These are phyloP conservation scores for Pseudoscleropodium purum DNA, from an alignment of 225 moss, liverwort and hornwort species.

Conservation along the genomic window DNA sequence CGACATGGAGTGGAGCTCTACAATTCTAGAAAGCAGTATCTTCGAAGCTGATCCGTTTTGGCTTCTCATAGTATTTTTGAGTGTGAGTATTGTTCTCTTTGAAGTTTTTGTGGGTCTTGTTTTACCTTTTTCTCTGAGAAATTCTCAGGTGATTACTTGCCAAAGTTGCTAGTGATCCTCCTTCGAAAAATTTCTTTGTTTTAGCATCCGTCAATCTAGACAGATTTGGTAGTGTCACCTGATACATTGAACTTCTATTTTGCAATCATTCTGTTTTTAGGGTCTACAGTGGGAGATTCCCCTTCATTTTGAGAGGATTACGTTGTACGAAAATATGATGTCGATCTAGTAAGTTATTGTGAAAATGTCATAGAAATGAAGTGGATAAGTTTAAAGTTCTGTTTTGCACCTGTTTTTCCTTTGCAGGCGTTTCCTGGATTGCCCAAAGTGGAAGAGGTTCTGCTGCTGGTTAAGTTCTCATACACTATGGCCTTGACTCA, in stretches of 20 bases:
- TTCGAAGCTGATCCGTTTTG: conserved; percentile 78
- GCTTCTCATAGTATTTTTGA: conserved; percentile 63
- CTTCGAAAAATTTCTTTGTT: neutral
- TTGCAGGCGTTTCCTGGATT: conserved; percentile 79
- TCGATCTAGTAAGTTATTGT: neutral
- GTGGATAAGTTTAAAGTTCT: neutral
- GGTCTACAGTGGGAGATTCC: neutral
- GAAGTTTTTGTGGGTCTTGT: neutral
- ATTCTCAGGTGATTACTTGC: neutral
- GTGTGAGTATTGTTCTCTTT: conserved; percentile 47
- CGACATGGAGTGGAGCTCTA: conserved; percentile 40
- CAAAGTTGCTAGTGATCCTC: neutral
- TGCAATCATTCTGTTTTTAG: neutral
- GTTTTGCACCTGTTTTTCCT: neutral
- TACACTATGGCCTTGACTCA: conserved; percentile 69
- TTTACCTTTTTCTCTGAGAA: neutral
- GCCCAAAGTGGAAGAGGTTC: conserved; percentile 59
- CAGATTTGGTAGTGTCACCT: neutral
- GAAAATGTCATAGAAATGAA: neutral
- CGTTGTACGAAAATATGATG: neutral
- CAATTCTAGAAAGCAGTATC: conserved; percentile 18
- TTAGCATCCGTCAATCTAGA: neutral
- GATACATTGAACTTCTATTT: neutral
- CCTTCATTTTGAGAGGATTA: neutral
- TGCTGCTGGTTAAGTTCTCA: conserved; percentile 66